Evolutionary conservation across 768 basidiomycete genomes (phyloP), one percentile per base, ranked within the genome.

Genomic region (Mycena epipterygia): DNA sequence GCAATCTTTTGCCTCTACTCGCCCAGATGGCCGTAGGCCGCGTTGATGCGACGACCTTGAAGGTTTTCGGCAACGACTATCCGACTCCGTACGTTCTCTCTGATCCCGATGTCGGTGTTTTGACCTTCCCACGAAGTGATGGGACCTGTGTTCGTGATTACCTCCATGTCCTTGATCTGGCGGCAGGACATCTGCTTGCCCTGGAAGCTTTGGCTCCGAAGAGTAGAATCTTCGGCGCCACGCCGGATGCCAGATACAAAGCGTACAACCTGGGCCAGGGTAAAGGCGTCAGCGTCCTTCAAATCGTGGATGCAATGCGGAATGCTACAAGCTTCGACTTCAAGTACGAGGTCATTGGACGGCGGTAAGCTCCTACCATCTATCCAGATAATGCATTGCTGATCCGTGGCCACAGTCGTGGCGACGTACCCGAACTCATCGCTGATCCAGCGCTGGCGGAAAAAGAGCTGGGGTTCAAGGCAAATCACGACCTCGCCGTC

Each of bases 111-210:
- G 32, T 30, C 23, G 29, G 11, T 32, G 16, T n/a, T 39, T 66
- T 75, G 32, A 65, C 19, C 32, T 42, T 37, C 27, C 51, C 16
- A 52, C 51, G 8, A 71, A 94, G 94, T 41, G 97, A 99, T 78
- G 97, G 97, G 12, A 98, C 97, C 12, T 99, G 97, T 76, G 95
- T 99, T n/a, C 92, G 97, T 46, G 97, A 99, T 81, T 96, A 96
- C 80, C 85, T 96, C 16, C 95, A 96, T 76, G 89, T 99, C 70
- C 89, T 98, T 78, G 98, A 99, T 81, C 88, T 99, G 53, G 95
- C 98, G n/a, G 85, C 90, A 19, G 98, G 98, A 1, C 98, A 99
- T 81, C 86, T 97, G 56, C 89, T 95, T 56, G 95, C 98, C 1
- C 86, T 99, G 44, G 93, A 97, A 59, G 95, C 95, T 17, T 88